A percentile compares a stretch with the other conserved stretches of the same genome.
Evolutionary conservation across 805 yeast species (phyloP).

Genomic region (Starmerella vaccinii): DNA sequence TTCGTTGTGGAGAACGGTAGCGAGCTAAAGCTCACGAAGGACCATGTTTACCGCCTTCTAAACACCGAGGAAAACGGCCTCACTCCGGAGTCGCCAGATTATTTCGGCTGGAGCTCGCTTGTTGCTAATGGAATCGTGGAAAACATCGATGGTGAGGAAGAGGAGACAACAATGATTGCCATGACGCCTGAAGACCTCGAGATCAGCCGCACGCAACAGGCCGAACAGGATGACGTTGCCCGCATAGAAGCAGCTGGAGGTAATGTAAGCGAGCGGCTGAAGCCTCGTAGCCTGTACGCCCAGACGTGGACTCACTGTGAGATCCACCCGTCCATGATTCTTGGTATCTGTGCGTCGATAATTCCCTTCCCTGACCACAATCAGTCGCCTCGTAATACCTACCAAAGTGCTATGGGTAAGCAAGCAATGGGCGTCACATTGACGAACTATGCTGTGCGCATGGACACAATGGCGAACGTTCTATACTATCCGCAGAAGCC

Average conservation of each 20-base stretch:
- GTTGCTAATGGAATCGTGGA: conserved; percentile 83
- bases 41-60: conserved; percentile 63
- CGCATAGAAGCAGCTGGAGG: conserved; percentile 7
- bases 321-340: conserved; percentile 96
- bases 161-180: conserved; percentile 95
- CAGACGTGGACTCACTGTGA: conserved; percentile 97
- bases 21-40: conserved; percentile 74
- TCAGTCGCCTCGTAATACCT: conserved; percentile 98
- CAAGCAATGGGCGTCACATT: conserved; percentile 99
- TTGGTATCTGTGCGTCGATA: conserved; percentile 96
- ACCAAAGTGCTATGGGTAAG: conserved; percentile 99
- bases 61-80: conserved; percentile 41
- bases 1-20: conserved; percentile 86
- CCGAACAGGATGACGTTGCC: conserved; percentile 11
- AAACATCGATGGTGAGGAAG: conserved; percentile 97
- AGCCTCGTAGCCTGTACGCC: conserved; percentile 48
- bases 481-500: conserved; percentile 97
- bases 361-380: conserved; percentile 99
- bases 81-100: conserved; percentile 41
- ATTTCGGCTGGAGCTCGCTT: conserved; percentile 75
- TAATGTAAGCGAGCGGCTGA: conserved; percentile 80
- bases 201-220: conserved; percentile 39
- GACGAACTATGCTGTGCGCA: conserved; percentile 89
- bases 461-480: conserved; percentile 99
- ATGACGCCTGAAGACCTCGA: conserved; percentile 97